Base-by-base conservation (phyloP, 805 yeast genomes). In the Wickerhamiella allomyrinae region DNA sequence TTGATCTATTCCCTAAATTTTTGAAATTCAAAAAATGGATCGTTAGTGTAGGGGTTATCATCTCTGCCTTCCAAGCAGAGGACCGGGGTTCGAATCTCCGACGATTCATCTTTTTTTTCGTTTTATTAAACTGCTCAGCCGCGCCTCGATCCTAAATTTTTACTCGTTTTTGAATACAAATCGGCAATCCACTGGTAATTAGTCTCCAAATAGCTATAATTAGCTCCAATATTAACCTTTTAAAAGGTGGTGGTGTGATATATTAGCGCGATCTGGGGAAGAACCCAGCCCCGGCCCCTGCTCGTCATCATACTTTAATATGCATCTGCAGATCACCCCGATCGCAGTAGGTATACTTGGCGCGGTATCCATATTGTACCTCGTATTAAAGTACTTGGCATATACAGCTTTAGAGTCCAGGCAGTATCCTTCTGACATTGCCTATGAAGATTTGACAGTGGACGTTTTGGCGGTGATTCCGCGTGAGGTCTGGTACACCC, bases 31-130 rank as follows among this genome's bases (percentile, higher is more conserved):
- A 17, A 27, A 27, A 27, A n/a, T 11, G 85, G 84, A 79, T 74
- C 79, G 78, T 77, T 79, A 76, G 89, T 79, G 84, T 79, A 79
- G 83, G 76, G 87, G 89, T 76, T 77, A 79, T 76, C 83, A 79
- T 79, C 68, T 76, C 74, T 76, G 85, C 86, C 86, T 79, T 80
- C 87, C 87, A 79, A 80, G 87, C 85, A 76, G 75, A 79, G 68
- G 87, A 75, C 84, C 77, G 73, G 87, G 86, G 89, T 79, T 79
- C 89, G 86, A 79, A 29, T 38, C 41, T 22, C 41, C 35, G 35
- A 29, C 41, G 35, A 29, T 29, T 29, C 41, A 38, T 29, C 3
- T 31, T 31, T 31, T 27, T 10, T n/a, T 27, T 23, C 10, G 7
- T 23, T 23, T 23, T 23, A 7, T 23, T 23, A 10, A 10, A 8